These are phyloP conservation scores for Hippophae tibetana DNA, from an alignment of 306 rosid genomes.

Conservation along the genomic window DNA sequence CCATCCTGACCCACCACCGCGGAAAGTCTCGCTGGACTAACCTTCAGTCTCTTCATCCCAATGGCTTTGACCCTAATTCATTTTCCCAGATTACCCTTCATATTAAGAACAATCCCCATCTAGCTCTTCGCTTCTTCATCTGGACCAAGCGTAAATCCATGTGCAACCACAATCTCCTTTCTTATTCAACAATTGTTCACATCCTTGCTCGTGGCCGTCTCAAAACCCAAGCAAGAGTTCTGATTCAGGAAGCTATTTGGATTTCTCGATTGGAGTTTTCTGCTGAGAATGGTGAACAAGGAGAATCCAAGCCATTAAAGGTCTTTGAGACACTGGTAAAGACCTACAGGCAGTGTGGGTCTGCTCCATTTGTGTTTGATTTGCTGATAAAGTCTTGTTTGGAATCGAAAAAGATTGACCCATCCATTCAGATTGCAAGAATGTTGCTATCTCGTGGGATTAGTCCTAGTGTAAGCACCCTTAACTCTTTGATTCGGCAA, in stretches of 20 bases:
- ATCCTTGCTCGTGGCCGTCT: conserved; percentile 65
- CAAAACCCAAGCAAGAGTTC: conserved; percentile 37
- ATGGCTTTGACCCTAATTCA: conserved; percentile 37
- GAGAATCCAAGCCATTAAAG: conserved; percentile 27
- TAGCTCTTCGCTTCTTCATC: conserved; percentile 53
- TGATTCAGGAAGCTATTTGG: conserved; percentile 39
- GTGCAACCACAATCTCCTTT: conserved; percentile 50
- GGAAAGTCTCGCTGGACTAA: conserved; percentile 69
- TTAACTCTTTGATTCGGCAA: conserved; percentile 50
- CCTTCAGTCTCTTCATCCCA: conserved; percentile 42
- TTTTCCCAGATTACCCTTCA: conserved; percentile 54
- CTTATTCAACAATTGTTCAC: conserved; percentile 58
- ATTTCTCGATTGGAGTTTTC: conserved; percentile 3
- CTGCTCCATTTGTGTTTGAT: conserved; percentile 78
- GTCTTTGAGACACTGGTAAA: conserved; percentile 51
- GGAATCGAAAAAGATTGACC: conserved; percentile 40
- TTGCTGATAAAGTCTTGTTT: conserved; percentile 54
- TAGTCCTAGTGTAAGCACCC: conserved; percentile 47
- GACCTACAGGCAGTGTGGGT: conserved; percentile 49
- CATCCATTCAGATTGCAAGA: conserved; percentile 39
- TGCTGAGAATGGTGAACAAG: conserved; percentile 3
- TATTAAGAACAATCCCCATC: conserved; percentile 59
- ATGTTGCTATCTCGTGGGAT: conserved; percentile 57
- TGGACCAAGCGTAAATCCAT: conserved; percentile 51
- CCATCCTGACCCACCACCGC: conserved; percentile 57